Conservation (phyloP, 169 alveolate genomes). For the Cystoisospora suis region DNA sequence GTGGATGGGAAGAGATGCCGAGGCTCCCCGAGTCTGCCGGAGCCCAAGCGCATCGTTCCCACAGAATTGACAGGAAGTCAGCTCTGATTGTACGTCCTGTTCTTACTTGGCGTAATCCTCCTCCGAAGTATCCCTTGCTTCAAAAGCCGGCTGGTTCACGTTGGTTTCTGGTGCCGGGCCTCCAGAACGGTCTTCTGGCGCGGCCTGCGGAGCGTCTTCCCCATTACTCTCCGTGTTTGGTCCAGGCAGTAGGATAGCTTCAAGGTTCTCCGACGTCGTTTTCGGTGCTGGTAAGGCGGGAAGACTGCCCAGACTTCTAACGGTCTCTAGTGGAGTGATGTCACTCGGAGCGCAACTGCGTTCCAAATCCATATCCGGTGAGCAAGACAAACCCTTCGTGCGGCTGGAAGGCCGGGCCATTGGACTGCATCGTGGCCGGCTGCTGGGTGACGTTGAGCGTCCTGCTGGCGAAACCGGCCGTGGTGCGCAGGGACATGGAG, state of each 20-base stretch:
- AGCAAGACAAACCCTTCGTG: neutral
- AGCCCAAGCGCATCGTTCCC: no score
- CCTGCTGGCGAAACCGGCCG: constrained; percentile 4
- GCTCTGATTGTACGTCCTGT: no score
- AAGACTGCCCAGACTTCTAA: neutral
- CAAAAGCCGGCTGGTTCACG: no score
- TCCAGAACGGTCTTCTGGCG: no score
- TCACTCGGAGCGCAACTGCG: neutral
- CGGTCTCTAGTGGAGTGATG: neutral
- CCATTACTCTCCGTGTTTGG: no score
- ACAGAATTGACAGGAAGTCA: no score
- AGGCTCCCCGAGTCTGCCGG: no score
- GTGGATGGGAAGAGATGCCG: no score
- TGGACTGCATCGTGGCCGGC: neutral
- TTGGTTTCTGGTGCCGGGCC: no score
- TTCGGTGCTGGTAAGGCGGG: neutral
- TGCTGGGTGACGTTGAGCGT: neutral
- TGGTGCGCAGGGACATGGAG: neutral
- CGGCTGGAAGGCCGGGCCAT: neutral
- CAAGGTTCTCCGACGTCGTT: constrained; percentile 13
- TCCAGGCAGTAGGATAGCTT: neutral
- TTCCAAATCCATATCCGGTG: neutral
- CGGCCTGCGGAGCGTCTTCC: no score
- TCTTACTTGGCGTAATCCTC: no score
- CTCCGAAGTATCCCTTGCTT: no score